Conservation (phyloP, 129 eudicot genomes). For the Scalesia atractyloides region DNA sequence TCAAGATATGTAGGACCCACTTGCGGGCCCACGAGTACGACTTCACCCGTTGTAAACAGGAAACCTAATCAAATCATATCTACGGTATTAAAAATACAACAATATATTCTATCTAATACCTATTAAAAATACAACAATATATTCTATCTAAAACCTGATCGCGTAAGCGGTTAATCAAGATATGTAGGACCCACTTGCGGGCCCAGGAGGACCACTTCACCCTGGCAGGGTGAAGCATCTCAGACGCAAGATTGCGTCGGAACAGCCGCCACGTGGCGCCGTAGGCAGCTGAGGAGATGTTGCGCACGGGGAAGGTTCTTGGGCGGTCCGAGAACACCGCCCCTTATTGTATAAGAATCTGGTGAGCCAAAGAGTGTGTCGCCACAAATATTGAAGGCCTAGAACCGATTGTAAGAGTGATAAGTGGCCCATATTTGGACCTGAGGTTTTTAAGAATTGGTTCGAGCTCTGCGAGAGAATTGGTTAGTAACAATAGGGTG, state of each 20-base stretch:
- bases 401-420: conserved; percentile 44
- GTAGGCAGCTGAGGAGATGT: conserved; percentile 33
- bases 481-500: conserved; percentile 13
- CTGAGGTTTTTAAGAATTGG: conserved; percentile 12
- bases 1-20: no score
- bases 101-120: no score
- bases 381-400: conserved; percentile 39
- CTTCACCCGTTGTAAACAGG: no score
- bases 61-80: no score
- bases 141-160: not conserved
- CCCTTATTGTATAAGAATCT: conserved; percentile 54
- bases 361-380: conserved; percentile 47
- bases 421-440: conserved; percentile 35
- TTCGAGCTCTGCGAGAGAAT: not conserved
- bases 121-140: no score
- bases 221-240: conserved; percentile 31
- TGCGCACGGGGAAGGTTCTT: conserved; percentile 3
- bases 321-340: conserved; percentile 61
- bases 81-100: no score
- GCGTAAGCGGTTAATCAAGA: conserved; percentile 3
- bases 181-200: conserved; percentile 34
- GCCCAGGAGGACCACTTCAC: conserved; percentile 29
- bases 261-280: conserved; percentile 39
- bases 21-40: no score
- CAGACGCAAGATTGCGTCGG: conserved; percentile 33